Base-by-base conservation (phyloP, 805 yeast genomes). In the Candida wancherniae region DNA sequence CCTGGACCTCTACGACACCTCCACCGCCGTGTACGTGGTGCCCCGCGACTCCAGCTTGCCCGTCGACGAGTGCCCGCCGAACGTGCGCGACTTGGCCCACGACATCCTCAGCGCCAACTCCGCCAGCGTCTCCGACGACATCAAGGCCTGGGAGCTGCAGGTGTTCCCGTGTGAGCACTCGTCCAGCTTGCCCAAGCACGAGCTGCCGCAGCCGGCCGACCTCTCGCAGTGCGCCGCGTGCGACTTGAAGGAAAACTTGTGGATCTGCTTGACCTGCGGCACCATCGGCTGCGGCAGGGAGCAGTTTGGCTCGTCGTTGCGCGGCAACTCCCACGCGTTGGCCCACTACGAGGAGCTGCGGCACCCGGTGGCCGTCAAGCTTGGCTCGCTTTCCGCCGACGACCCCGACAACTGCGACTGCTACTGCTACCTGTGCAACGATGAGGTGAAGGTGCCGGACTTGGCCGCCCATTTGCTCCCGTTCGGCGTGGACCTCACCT, bases 231-330 rank as follows among this genome's bases (percentile, higher is more conserved):
- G 94, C 54, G 40, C 45, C 3, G 54, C 53, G 8, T 84, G 94
- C 60, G 83, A 71, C 1, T 63, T 92, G 42, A 56, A 59, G 18
- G 83, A 80, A 42, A 92, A 92, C 52, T 58, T 92, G 27, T 92
- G 99, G 99, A 66, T 92, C 11, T 92, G 99, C 62, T 59, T 92
- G 26, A 73, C 73, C 28, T 92, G 98, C 69, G 98, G 98, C 2
- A 61, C 72, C n/a, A 47, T 87, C 8, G 96, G 96, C 4, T 92
- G 99, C 61, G 99, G 99, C 5, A 67, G 99, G 42, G 78, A 79
- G 19, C 98, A 92, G 57, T 85, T 84, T 51, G 98, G 97, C 20
- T 90, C 94, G 15, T 75, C 83, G 9, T 39, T 63, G 20, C 81
- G 87, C n/a, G 99, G 99, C 5, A 77, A 90, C 51, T 79, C 95